Base-by-base conservation (phyloP, 306 rosid species). In the Hylodesmum podocarpum region DNA sequence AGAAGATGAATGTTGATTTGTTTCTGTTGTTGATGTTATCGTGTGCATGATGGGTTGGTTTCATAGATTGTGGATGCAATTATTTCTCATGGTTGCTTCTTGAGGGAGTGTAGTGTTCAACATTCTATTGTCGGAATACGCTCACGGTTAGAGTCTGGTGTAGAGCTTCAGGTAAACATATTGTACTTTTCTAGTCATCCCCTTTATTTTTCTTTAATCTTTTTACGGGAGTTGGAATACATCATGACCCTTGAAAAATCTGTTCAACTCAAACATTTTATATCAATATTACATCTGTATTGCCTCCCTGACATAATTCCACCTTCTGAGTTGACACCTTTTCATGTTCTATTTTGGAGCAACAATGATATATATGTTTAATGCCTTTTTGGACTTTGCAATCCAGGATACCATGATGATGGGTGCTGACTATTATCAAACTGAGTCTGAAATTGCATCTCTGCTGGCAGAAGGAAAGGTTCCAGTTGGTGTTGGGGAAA, bases 401-500 rank as follows among this genome's bases (percentile, higher is more conserved):
- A 49, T 85, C 63, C 83, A 95, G 99, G 98, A 92, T 78, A 92
- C 99, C 25, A 92, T 95, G 98, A 89, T 95, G 99, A 95, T 95
- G 97, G 99, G 99, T 66, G 97, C 99, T 53, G 99, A 95, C 57
- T 95, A 92, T 78, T 95, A 95, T 87, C 99, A 95, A 84, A 95
- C 99, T 0, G 99, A 95, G 63, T 22, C 89, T 25, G 99, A 95
- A 87, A 89, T 95, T 83, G 94, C 93, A 9, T 92, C 91, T 58
- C 82, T 86, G 61, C 85, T 90, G 62, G 93, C 97, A 11, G 85
- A 85, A 54, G 97, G 97, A 73, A 91, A 88, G 82, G 95, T 92
- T 83, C 99, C 99, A n/a, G 72, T 95, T 77, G 99, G 99, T 36
- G 97, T 95, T 27, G 99, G 99, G 53, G 89, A 87, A 82, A 91